Conservation (phyloP, 2,329 filamentous ascomycete species). For the Rutstroemia sydowiana region DNA sequence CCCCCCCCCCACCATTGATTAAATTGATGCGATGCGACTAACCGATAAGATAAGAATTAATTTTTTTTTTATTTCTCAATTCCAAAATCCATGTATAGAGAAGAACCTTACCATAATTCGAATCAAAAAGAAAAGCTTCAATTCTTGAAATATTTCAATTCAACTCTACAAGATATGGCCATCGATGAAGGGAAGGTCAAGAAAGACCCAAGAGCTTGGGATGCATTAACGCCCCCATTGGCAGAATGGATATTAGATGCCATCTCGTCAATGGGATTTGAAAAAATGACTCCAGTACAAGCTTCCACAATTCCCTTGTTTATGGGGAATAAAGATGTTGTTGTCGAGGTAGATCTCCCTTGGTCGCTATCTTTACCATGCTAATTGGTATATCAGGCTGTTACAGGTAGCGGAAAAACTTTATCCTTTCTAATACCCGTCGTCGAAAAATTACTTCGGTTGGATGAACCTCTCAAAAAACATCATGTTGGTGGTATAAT, state of each 20-base stretch:
- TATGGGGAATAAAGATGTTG: constrained; percentile 83
- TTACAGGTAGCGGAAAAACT: constrained; percentile 88
- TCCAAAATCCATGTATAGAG: too few species aligned
- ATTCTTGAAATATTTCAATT: neutral
- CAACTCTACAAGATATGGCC: constrained; percentile 5
- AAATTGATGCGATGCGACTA: too few species aligned
- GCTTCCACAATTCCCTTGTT: constrained; percentile 85
- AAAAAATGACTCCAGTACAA: constrained; percentile 89
- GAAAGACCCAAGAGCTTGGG: constrained; percentile 52
- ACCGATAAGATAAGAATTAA: too few species aligned
- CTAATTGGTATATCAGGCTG: constrained; percentile 46
- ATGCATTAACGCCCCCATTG: constrained; percentile 60
- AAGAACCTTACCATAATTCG: neutral
- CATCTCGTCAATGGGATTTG: constrained; percentile 76
- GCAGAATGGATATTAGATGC: constrained; percentile 84
- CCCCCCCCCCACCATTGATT: too few species aligned
- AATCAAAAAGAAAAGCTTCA: neutral
- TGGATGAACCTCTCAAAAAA: constrained; percentile 77
- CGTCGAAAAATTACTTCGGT: constrained; percentile 70
- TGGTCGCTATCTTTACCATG: neutral
- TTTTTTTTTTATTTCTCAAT: neutral
- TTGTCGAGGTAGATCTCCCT: constrained; percentile 58
- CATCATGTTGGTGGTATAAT: constrained; percentile 88
- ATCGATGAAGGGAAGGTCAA: constrained; percentile 25
- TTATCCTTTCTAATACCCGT: constrained; percentile 78